A percentile compares a stretch with the other conserved stretches of the same genome.
Conservation (phyloP, 257 asterid species). For the Solanum rostratum region DNA sequence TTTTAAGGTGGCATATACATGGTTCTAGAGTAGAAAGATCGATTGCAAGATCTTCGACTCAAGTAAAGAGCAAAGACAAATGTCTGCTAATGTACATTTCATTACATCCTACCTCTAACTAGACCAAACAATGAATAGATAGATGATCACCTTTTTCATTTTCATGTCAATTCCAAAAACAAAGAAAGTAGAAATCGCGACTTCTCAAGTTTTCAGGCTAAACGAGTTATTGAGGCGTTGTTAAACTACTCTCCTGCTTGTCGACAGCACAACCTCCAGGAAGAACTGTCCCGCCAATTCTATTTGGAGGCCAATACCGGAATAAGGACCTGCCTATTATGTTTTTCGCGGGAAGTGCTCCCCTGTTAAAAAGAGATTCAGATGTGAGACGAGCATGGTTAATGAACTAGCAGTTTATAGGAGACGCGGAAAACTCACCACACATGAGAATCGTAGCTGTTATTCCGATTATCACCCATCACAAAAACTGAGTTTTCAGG, state of each 20-base stretch:
- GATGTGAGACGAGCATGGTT: neutral
- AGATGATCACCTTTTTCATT: neutral
- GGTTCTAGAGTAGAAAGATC: too few relatives aligned
- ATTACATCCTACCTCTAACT: neutral
- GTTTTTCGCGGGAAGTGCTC: constrained; percentile 4
- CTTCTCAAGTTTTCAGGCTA: neutral
- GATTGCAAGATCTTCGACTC: too few relatives aligned
- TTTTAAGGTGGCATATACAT: too few relatives aligned
- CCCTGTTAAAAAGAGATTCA: neutral
- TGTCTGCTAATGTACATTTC: neutral
- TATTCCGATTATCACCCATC: constrained; percentile 15
- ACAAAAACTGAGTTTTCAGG: constrained; percentile 11
- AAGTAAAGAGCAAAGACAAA: neutral
- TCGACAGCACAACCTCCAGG: constrained; percentile 53
- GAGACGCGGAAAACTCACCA: neutral
- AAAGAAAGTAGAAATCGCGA: neutral
- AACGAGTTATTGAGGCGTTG: neutral
- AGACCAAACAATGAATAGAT: neutral
- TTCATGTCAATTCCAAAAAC: neutral
- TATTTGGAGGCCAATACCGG: constrained; percentile 14
- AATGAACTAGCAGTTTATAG: neutral
- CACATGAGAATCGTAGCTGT: constrained; percentile 12
- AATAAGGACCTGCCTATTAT: constrained; percentile 3
- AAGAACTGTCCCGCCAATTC: constrained; percentile 67
- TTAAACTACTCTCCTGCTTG: constrained; percentile 4